A percentile compares a stretch with the other conserved stretches of the same genome.
These are phyloP conservation scores for Pharus latifolius DNA, from an alignment of 176 grass and related monocot genomes.

Conservation along the genomic window DNA sequence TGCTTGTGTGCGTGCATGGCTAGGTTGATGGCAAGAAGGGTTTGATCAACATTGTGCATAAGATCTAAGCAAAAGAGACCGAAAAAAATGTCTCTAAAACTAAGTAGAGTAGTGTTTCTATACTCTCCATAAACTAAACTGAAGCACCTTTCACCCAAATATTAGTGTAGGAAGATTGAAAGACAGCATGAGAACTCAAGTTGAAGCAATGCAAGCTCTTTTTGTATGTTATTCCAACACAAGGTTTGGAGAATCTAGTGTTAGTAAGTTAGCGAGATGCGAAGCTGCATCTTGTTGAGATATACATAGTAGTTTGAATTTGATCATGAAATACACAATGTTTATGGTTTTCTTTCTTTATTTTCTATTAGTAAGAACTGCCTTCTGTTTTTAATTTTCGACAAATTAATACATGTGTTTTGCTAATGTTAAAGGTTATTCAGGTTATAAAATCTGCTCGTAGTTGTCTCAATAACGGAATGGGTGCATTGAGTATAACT, in stretches of 20 bases:
- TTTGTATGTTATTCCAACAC: neutral
- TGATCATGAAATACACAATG: neutral
- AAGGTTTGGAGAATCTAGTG: neutral
- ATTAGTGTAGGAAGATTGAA: neutral
- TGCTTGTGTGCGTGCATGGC: neutral
- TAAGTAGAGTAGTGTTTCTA: too few species aligned
- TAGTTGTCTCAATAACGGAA: too few species aligned
- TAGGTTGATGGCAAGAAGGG: neutral
- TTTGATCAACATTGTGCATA: constrained; percentile 8
- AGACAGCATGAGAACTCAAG: neutral
- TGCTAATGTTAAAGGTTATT: too few species aligned
- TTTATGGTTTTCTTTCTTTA: neutral
- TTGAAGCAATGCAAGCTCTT: neutral
- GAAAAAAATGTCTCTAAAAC: too few species aligned
- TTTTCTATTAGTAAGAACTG: neutral
- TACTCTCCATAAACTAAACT: too few species aligned
- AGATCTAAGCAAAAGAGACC: neutral
- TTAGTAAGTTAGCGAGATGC: neutral
- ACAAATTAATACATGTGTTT: too few species aligned
- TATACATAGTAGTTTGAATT: neutral
- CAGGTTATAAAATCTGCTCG: too few species aligned
- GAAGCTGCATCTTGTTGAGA: neutral
- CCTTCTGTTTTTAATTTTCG: neutral
- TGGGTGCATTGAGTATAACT: too few species aligned
- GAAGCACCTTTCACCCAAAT: neutral